Evolutionary conservation across 164 flowering plant species (phyloP).

Genomic region (Liquidambar formosana): DNA sequence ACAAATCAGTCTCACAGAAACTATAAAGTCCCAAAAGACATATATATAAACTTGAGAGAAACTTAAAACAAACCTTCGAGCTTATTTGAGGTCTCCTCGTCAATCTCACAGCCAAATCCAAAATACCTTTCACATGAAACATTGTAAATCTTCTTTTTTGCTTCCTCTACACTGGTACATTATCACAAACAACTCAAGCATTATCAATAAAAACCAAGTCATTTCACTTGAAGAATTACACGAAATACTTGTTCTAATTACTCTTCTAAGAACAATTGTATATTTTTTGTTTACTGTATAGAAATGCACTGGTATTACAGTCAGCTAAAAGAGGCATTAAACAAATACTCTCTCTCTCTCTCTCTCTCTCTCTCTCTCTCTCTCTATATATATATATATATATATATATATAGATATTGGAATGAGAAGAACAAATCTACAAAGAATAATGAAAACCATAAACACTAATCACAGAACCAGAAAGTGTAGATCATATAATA

Average conservation of each 20-base stretch:
- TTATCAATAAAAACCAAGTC: neutral
- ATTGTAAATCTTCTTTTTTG: conserved; percentile 90
- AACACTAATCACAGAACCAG: neutral
- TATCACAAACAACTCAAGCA: neutral
- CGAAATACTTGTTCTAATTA: neutral
- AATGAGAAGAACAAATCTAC: no score
- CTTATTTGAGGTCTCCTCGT: conserved; percentile 91
- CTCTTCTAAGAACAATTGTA: no score
- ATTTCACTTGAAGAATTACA: neutral
- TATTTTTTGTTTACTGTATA: no score
- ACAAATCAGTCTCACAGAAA: neutral
- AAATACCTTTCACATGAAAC: conserved; percentile 93
- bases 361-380: no score
- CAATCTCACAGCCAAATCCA: conserved; percentile 95
- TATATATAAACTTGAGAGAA: neutral
- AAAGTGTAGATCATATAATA: no score
- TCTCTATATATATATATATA: no score
- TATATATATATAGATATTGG: no score
- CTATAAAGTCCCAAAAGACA: neutral
- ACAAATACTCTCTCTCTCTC: no score
- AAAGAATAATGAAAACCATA: neutral
- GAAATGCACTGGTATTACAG: no score
- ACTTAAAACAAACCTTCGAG: conserved; percentile 64
- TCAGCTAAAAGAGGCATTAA: no score
- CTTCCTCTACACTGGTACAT: conserved; percentile 74